Base-by-base conservation (phyloP, 495 filamentous ascomycete species). In the Penicillium mononematosum region DNA sequence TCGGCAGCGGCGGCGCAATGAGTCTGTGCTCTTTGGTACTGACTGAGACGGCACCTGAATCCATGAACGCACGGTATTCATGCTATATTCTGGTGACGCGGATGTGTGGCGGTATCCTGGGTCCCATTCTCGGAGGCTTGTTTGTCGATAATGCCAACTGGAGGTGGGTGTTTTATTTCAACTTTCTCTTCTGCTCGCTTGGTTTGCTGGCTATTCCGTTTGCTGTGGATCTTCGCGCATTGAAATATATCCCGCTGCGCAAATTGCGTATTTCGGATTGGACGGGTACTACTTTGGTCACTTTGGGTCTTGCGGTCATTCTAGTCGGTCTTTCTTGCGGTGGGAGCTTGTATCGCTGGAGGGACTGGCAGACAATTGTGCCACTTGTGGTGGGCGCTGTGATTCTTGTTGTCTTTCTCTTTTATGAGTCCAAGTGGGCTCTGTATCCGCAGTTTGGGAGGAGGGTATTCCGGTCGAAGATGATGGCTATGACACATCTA, bases 1-100 rank as follows among this genome's bases (percentile, higher is more conserved):
- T 88, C n/a, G 88, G 88, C 22, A 86, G 85, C 19, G 88, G 88
- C 20, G 88, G 88, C 1, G 77, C 88, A 11, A 78, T 85, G 42
- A 77, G 77, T 8, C 67, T 90, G 34, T 83, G 82, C 2, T 82
- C 88, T 60, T 81, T 90, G 45, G 62, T 90, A 3, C 76, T 92
- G 55, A 82, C 86, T 0, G 87, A 90, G 58, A 68, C 88, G 4
- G 81, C 79, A 14, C 77, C 78, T 0, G 63, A 73, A 42, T 58
- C 67, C 2, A 64, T 78, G 22, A 70, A 74, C n/a, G 71, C 70
- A 9, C 69, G 70, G 17, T 79, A 73, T 49, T 71, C 66, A 16
- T 68, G 69, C n/a, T 75, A 74, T 24, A 63, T 76, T 8, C 58
- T 68, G 12, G 56, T 74, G 4, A 68, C 67, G 6, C 72, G 70